These are phyloP conservation scores for Fusarium sulawesiense DNA, from an alignment of 2,329 filamentous ascomycete species.

Conservation along the genomic window DNA sequence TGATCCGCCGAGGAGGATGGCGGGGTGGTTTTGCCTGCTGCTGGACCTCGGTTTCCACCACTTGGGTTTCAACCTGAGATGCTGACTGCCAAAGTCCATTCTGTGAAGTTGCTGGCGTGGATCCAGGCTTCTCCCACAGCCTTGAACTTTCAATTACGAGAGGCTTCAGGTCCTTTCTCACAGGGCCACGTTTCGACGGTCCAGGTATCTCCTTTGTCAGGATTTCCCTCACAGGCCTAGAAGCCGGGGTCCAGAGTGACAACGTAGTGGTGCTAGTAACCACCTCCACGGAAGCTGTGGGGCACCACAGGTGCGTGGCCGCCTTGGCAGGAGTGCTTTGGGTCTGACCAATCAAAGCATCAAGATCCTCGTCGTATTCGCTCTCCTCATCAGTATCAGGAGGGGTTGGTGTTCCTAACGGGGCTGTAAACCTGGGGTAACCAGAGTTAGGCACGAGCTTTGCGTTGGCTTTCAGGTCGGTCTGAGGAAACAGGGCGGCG, in stretches of 20 bases:
- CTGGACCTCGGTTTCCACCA: constrained; percentile 31
- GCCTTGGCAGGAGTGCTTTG: constrained; percentile 31
- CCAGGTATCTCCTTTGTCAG: constrained; percentile 19
- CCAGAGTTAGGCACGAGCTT: constrained; percentile 24
- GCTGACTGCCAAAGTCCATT: constrained; percentile 38
- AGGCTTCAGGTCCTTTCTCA: constrained; percentile 25
- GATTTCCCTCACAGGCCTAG: constrained; percentile 23
- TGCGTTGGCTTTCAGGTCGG: constrained; percentile 22
- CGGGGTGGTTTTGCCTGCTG: constrained; percentile 61
- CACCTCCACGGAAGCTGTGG: constrained; percentile 27
- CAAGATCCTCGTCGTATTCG: constrained; percentile 48
- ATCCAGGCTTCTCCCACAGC: constrained; percentile 37
- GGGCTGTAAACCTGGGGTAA: constrained; percentile 31
- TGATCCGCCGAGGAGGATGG: constrained; percentile 65
- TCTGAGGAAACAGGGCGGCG: constrained; percentile 25
- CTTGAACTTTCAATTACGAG: constrained; percentile 40
- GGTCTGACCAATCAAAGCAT: constrained; percentile 27
- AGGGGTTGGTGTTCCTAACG: constrained; percentile 56
- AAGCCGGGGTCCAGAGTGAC: constrained; percentile 41
- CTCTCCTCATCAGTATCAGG: constrained; percentile 62
- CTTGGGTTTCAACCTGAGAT: constrained; percentile 22
- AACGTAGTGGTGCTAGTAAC: constrained; percentile 14
- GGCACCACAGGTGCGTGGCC: constrained; percentile 39
- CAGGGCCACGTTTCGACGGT: constrained; percentile 5
- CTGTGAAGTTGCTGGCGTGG: constrained; percentile 8